Conservation (phyloP, 1,139 yeast species). For the Suhomyces ambrosiae region DNA sequence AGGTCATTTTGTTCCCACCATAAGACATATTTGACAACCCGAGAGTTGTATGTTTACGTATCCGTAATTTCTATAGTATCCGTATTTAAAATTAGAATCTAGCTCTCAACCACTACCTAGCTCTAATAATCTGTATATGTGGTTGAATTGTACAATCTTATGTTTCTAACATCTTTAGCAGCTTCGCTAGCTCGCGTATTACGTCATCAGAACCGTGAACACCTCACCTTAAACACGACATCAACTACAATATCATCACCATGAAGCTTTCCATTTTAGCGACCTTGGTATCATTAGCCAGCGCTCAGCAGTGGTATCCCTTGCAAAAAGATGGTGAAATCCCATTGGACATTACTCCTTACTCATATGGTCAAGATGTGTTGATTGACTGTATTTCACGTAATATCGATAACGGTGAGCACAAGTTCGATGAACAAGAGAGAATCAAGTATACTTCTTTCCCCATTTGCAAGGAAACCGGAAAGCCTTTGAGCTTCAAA, state of each 20-base stretch:
- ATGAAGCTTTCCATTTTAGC: slow-evolving; percentile 14
- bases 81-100: too few species aligned
- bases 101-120: too few species aligned
- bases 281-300: slow-evolving; percentile 6
- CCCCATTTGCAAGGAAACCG: slow-evolving; percentile 67
- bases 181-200: too few species aligned
- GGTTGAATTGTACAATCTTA: too few species aligned
- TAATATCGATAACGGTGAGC: slow-evolving; percentile 76
- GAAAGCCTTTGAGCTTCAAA: slow-evolving; percentile 53
- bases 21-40: too few species aligned
- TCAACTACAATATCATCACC: neutral
- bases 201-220: slow-evolving; percentile 11
- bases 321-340: slow-evolving; percentile 39
- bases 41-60: too few species aligned
- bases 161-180: too few species aligned
- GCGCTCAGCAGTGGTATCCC: slow-evolving; percentile 37
- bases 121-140: too few species aligned
- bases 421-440: slow-evolving; percentile 62
- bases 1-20: too few species aligned
- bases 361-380: slow-evolving; percentile 45
- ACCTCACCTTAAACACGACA: slow-evolving; percentile 1
- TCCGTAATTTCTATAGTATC: too few species aligned
- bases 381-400: slow-evolving; percentile 64
- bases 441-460: slow-evolving; percentile 60
- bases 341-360: slow-evolving; percentile 41